Conservation (phyloP, 2,329 filamentous ascomycete genomes). For the Huntiella abstrusa region DNA sequence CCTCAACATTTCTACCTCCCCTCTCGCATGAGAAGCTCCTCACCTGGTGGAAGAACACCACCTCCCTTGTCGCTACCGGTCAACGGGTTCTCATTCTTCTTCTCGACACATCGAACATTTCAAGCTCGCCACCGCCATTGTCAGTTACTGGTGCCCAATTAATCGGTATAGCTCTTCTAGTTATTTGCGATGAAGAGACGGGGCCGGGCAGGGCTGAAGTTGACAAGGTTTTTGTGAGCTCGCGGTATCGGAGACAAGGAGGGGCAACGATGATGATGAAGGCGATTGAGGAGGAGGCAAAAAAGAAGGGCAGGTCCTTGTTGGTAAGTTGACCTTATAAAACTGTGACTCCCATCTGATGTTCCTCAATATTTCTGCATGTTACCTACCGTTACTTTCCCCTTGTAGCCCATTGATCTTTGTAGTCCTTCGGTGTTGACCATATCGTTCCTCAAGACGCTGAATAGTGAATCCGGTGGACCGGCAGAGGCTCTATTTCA, state of each 20-base stretch:
- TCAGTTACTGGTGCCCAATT: conserved; percentile 25
- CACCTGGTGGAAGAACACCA: conserved; percentile 35
- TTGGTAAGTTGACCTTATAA: conserved; percentile 25
- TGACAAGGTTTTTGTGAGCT: conserved; percentile 39
- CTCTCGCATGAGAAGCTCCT: conserved; percentile 36
- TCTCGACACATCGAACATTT: conserved; percentile 16
- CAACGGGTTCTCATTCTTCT: conserved; percentile 34
- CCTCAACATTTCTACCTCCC: conserved; percentile 41
- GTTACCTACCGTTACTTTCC: not conserved
- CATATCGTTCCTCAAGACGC: conserved; percentile 20
- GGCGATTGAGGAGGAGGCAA: conserved; percentile 36
- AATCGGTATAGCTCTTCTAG: conserved; percentile 37
- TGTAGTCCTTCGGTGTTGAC: conserved; percentile 1
- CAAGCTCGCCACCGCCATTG: conserved; percentile 14
- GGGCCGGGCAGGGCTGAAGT: conserved; percentile 34
- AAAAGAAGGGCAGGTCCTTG: conserved; percentile 27
- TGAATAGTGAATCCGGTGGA: conserved; percentile 33
- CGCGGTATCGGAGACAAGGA: conserved; percentile 29
- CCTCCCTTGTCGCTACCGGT: conserved; percentile 27
- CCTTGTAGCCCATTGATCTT: not conserved
- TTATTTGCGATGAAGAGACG: conserved; percentile 33
- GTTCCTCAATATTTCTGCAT: not conserved
- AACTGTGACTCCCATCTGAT: not conserved
- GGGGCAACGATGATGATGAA: conserved; percentile 32
- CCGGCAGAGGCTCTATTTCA: conserved; percentile 34